phyloP scores from a whole-genome alignment of 2,329 filamentous ascomycete species.

The Talaromyces sp. region DNA sequence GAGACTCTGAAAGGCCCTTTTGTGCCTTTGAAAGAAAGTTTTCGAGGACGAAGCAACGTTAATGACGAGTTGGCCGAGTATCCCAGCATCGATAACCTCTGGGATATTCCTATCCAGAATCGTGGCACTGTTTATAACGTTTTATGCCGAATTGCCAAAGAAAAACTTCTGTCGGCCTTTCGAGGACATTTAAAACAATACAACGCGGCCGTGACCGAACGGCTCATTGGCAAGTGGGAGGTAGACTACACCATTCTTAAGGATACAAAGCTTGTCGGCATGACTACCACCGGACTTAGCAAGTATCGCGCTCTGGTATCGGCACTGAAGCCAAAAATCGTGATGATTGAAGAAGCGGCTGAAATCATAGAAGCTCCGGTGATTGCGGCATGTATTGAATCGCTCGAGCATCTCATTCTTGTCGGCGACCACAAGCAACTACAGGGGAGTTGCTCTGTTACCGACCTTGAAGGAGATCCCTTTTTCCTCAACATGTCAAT shows the following conservation, averaged over 20 bases:
- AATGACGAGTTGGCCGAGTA: constrained; percentile 11
- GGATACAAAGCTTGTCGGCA: constrained; percentile 55
- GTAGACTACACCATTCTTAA: constrained; percentile 57
- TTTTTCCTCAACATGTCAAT: constrained; percentile 68
- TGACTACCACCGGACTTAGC: constrained; percentile 74
- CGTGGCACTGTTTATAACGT: constrained; percentile 64
- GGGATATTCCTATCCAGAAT: constrained; percentile 49
- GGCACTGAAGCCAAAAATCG: constrained; percentile 58
- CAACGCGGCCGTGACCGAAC: constrained; percentile 43
- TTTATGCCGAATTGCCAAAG: constrained; percentile 54
- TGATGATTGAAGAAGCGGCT: constrained; percentile 75
- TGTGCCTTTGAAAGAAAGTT: constrained; percentile 39
- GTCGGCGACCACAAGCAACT: constrained; percentile 81
- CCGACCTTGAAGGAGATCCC: constrained; percentile 53
- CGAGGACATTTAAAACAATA: constrained; percentile 48
- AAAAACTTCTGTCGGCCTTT: constrained; percentile 43
- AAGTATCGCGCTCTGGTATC: constrained; percentile 71
- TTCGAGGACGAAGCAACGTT: constrained; percentile 18
- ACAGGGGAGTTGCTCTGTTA: constrained; percentile 59
- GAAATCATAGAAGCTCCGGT: constrained; percentile 61
- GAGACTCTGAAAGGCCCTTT: constrained; percentile 47
- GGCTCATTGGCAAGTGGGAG: constrained; percentile 56
- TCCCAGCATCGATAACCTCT: constrained; percentile 50
- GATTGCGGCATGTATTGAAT: constrained; percentile 55
- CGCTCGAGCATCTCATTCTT: constrained; percentile 59